A percentile compares a stretch with the other conserved stretches of the same genome.
phyloP scores from a whole-genome alignment of 257 asterid genomes.

The Primulina tabacum region DNA sequence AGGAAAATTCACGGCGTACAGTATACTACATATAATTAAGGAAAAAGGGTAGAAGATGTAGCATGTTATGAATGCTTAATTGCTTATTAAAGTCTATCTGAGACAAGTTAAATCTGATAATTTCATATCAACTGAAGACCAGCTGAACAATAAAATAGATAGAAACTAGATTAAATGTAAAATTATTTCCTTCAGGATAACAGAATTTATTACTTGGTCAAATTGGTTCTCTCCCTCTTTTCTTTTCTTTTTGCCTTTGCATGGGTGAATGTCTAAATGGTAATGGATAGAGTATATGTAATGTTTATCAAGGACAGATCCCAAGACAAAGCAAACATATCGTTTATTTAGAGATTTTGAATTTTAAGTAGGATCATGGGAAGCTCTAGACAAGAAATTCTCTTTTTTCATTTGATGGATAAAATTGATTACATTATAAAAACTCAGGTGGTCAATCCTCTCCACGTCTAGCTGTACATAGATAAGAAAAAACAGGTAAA shows the following conservation, averaged over 20 bases:
- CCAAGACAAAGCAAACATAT: background rate
- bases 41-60: background rate
- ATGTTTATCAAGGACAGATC: constrained; percentile 13
- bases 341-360: no score
- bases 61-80: background rate
- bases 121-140: no score
- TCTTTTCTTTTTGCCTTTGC: no score
- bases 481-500: background rate
- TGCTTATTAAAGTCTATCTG: background rate
- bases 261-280: background rate
- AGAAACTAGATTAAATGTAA: no score
- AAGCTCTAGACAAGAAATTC: background rate
- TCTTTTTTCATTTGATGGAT: constrained; percentile 12
- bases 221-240: background rate
- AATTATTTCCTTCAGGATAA: no score
- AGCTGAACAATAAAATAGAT: no score
- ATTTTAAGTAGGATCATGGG: no score
- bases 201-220: no score
- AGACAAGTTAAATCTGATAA: background rate
- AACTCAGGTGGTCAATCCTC: background rate
- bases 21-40: background rate
- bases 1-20: background rate
- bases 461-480: no score
- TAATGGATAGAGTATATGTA: background rate
- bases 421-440: background rate